phyloP scores from a whole-genome alignment of 1,284 basidiomycete species.

The Coniferiporia weirii region DNA sequence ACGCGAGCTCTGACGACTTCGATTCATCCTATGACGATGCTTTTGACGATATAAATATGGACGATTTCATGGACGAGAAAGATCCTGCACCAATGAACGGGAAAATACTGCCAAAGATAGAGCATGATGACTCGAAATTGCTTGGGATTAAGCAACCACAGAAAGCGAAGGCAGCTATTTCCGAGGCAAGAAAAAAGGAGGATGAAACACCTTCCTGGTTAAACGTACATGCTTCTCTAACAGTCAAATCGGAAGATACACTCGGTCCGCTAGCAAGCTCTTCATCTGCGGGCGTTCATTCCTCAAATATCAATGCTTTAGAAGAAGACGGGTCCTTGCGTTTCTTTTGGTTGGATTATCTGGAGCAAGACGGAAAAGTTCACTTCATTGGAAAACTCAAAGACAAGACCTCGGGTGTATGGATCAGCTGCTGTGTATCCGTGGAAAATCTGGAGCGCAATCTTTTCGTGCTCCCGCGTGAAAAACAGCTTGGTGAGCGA shows the following conservation, averaged over 20 bases:
- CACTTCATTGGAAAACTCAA: conserved; percentile 88
- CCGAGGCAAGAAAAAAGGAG: conserved; percentile 36
- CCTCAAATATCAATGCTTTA: conserved; percentile 49
- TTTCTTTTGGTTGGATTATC: conserved; percentile 93
- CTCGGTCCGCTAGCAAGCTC: conserved; percentile 42
- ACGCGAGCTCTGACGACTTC: conserved; percentile 45
- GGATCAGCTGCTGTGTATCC: conserved; percentile 86
- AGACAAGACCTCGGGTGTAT: conserved; percentile 62
- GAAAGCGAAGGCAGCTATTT: conserved; percentile 23
- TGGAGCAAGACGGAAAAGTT: conserved; percentile 74
- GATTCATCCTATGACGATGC: conserved; percentile 33
- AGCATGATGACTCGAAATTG: conserved; percentile 25
- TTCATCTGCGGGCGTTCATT: conserved; percentile 36
- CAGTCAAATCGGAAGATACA: conserved; percentile 50
- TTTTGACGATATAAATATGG: conserved; percentile 56
- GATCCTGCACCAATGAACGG: conserved; percentile 27
- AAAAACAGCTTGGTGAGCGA: conserved; percentile 53
- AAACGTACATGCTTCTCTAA: conserved; percentile 67
- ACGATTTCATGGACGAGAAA: conserved; percentile 43
- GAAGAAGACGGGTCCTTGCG: conserved; percentile 80
- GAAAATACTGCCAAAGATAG: conserved; percentile 29
- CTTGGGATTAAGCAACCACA: conserved; percentile 11
- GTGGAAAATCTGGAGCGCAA: conserved; percentile 88
- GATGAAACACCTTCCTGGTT: conserved; percentile 66
- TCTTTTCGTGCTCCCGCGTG: conserved; percentile 87